Base-by-base conservation (phyloP, 1,139 yeast species). In the Debaryomycetaceae sp. region DNA sequence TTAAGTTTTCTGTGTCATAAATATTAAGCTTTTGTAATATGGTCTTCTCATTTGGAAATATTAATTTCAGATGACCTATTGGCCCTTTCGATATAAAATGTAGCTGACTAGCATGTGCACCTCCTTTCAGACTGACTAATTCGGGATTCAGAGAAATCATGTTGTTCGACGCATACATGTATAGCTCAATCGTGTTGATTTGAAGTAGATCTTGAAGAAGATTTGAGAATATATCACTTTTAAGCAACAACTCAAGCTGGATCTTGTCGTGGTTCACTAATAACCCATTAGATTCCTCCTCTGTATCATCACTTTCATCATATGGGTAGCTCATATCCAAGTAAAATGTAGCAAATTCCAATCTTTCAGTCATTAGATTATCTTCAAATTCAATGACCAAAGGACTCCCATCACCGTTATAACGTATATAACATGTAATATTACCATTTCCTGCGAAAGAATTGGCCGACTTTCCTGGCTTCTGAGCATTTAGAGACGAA, bases 301-400 rank as follows among this genome's bases (percentile, higher is more conserved):
- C 74, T 35, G 74, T 64, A 6, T 54, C 53, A 1, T 48, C 56
- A 11, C 38, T 44, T 6, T 67, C 67, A 30, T 60, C 65, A 39
- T 57, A 59, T 0, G 71, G 71, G 36, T 63, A 65, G 6, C 49
- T 43, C 17, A 71, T 52, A 33, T 68, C 83, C 35, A 75, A 53
- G 47, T 70, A 76, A 40, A 67, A 70, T 0, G 95, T 87, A 2
- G 75, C 63, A 46, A 87, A 78, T 50, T 85, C 91, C 46, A 88
- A 81, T 42, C 78, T 71, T 50, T 88, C 95, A 32, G 82, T 76
- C 48, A 87, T 78, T 38, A 73, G 59, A 2, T 76, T 72, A 55
- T 87, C 95, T 51, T 84, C 89, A 58, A 87, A 86, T 18, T 81
- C 83, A 17, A 87, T 59, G 1, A 79, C 69, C 41, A 88, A 76